These are phyloP conservation scores for Clarireedia sp. DNA, from an alignment of 2,329 filamentous ascomycete genomes.

Conservation along the genomic window DNA sequence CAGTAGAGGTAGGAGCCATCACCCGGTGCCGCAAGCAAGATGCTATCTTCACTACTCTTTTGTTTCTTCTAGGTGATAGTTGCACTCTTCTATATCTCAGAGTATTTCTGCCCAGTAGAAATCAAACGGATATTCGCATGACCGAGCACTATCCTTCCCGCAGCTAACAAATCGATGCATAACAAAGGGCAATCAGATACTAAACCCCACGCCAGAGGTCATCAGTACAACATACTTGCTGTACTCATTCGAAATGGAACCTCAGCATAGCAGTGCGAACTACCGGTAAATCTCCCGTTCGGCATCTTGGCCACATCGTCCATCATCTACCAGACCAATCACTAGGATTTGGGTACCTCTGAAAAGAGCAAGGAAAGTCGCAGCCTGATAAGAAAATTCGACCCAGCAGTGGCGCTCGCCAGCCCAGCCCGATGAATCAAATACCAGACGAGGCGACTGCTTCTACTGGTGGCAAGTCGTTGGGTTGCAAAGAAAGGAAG, in stretches of 20 bases:
- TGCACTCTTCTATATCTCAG: background rate
- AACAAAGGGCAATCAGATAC: background rate
- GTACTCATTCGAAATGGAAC: background rate
- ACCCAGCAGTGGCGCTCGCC: background rate
- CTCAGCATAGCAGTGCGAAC: background rate
- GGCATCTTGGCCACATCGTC: background rate
- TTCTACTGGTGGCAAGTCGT: no score
- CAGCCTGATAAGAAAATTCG: background rate
- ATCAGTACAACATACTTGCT: background rate
- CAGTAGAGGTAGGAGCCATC: background rate
- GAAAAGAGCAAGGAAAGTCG: background rate
- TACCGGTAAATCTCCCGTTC: background rate
- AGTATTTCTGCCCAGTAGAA: background rate
- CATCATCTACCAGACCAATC: background rate
- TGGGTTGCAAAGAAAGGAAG: no score
- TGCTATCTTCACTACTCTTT: background rate
- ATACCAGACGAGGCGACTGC: no score
- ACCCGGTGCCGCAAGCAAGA: background rate
- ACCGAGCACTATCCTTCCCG: background rate
- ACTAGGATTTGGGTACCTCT: background rate
- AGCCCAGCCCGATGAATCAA: background rate
- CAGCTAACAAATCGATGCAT: background rate
- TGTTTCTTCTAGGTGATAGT: background rate
- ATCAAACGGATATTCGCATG: background rate
- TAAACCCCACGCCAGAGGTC: background rate